Percentiles rank a stretch among this genome's conserved stretches.
phyloP scores from a whole-genome alignment of 2,329 filamentous ascomycete species.

The Tolypocladium sp. region DNA sequence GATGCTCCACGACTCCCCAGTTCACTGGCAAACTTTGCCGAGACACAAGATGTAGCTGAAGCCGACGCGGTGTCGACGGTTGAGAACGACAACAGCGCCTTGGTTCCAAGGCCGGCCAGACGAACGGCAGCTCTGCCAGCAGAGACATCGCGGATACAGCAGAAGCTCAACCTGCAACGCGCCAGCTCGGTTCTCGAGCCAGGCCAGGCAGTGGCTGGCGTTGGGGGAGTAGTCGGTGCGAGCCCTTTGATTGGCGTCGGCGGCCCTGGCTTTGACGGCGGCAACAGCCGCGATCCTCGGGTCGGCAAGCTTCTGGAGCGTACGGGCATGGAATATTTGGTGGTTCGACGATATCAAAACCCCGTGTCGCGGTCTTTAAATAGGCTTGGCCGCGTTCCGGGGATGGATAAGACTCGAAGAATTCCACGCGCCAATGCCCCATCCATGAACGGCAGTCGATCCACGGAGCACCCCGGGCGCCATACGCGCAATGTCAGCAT shows the following conservation, averaged over 20 bases:
- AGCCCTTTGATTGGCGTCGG: slow-evolving; percentile 43
- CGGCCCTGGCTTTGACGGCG: slow-evolving; percentile 44
- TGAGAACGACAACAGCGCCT: slow-evolving; percentile 32
- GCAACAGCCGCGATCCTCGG: slow-evolving; percentile 47
- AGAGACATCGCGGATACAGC: slow-evolving; percentile 59
- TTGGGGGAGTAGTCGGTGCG: slow-evolving; percentile 29
- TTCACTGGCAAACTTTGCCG: slow-evolving; percentile 28
- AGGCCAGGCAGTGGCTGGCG: slow-evolving; percentile 31
- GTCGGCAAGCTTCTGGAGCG: slow-evolving; percentile 58
- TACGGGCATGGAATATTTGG: slow-evolving; percentile 65
- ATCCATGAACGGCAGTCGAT: slow-evolving; percentile 26
- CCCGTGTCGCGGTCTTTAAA: slow-evolving; percentile 55
- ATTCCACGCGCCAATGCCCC: slow-evolving; percentile 34
- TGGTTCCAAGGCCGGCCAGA: slow-evolving; percentile 34
- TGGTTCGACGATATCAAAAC: slow-evolving; percentile 63
- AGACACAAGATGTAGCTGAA: slow-evolving; percentile 12
- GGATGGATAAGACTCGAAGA: slow-evolving; percentile 37
- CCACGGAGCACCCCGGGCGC: slow-evolving; percentile 17
- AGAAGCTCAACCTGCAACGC: slow-evolving; percentile 66
- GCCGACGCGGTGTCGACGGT: slow-evolving; percentile 13
- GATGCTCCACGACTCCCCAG: slow-evolving; percentile 28
- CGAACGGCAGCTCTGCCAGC: slow-evolving; percentile 32
- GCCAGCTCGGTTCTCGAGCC: slow-evolving; percentile 65
- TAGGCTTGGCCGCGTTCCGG: slow-evolving; percentile 36
- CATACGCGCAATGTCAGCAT: slow-evolving; percentile 31